Percentiles rank a stretch among this genome's conserved stretches.
Evolutionary conservation across 805 yeast genomes (phyloP).

Genomic region (Aciculoconidium aculeatum): DNA sequence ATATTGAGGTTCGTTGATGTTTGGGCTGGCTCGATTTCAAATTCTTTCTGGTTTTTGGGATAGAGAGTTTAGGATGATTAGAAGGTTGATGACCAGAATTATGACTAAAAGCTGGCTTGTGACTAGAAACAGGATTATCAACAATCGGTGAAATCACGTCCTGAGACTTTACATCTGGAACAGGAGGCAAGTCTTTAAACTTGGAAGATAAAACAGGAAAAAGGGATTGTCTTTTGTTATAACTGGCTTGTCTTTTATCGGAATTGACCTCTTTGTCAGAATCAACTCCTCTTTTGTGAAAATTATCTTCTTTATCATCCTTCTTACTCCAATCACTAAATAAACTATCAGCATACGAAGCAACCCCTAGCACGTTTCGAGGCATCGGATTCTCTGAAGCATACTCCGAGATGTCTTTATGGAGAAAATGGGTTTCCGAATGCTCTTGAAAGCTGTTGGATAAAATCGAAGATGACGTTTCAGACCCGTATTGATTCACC

Average conservation of each 20-base stretch:
- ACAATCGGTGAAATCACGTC: too few species aligned
- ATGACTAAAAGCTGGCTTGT: too few species aligned
- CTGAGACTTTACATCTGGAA: constrained; percentile 1
- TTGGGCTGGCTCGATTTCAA: not conserved
- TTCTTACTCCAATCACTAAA: constrained; percentile 5
- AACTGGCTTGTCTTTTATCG: not conserved
- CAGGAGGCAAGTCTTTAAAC: constrained; percentile 2
- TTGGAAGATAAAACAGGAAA: constrained; percentile 1
- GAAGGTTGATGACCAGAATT: constrained; percentile 1
- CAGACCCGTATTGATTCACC: constrained; percentile 6
- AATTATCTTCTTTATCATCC: not conserved
- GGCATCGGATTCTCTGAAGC: constrained; percentile 4
- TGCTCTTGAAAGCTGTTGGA: constrained; percentile 2
- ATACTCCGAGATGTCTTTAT: constrained; percentile 2
- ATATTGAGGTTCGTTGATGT: not conserved
- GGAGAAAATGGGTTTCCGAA: not conserved
- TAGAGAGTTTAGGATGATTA: too few species aligned
- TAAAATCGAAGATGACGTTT: constrained; percentile 1
- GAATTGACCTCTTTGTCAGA: too few species aligned
- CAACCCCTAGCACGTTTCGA: constrained; percentile 3
- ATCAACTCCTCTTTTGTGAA: too few species aligned
- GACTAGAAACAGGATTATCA: too few species aligned
- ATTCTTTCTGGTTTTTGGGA: not conserved
- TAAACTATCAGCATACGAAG: constrained; percentile 4
- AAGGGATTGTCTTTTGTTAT: too few species aligned